Conservation (phyloP, 768 basidiomycete species). For the Chlorophyllum brunneum region DNA sequence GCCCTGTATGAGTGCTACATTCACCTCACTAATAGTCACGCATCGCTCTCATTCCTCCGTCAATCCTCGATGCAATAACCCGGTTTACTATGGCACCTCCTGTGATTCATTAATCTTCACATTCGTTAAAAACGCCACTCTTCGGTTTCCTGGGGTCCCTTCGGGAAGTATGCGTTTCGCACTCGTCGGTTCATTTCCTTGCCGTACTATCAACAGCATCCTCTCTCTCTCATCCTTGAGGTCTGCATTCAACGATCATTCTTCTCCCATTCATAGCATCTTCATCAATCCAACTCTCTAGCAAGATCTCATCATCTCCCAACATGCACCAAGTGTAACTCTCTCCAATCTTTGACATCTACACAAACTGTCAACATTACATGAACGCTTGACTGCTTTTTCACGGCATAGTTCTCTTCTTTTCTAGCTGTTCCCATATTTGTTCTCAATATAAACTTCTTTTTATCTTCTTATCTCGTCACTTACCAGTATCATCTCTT, state of each 20-base stretch:
- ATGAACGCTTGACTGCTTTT: conserved; percentile 11
- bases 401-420: conserved; percentile 3
- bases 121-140: conserved; percentile 1
- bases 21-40: neutral
- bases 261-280: conserved; percentile 1
- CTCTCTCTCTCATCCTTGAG: neutral
- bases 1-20: neutral
- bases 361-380: conserved; percentile 9
- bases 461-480: conserved; percentile 2
- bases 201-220: conserved; percentile 10
- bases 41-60: neutral
- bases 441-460: conserved; percentile 8
- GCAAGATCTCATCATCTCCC: conserved; percentile 6
- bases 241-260: neutral
- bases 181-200: neutral
- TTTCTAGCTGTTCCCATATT: conserved; percentile 3
- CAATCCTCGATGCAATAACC: neutral
- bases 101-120: conserved; percentile 2
- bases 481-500: neutral
- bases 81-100: neutral
- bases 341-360: conserved; percentile 6
- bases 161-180: neutral
- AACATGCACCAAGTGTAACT: conserved; percentile 8
- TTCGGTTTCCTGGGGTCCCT: neutral
- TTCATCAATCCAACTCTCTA: conserved; percentile 1